phyloP scores from a whole-genome alignment of 192 early-diverging fungal genomes.

The Gigaspora rosea region DNA sequence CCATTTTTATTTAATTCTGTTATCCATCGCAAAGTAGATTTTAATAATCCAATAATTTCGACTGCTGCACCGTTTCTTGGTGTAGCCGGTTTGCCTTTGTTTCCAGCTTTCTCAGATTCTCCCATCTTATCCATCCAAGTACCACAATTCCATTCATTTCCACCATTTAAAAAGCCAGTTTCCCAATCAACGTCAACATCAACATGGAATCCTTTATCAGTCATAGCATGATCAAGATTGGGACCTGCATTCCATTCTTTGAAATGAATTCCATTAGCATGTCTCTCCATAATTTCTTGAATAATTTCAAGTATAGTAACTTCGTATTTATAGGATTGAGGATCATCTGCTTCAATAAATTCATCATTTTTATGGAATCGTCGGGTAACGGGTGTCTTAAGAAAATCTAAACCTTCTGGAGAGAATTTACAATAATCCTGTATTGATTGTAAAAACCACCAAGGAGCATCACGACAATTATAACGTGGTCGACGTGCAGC shows the following conservation, averaged over 20 bases:
- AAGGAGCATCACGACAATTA: constrained; percentile 94
- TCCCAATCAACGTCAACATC: constrained; percentile 72
- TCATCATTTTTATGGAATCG: constrained; percentile 79
- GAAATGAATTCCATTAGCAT: constrained; percentile 89
- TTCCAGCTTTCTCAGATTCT: constrained; percentile 92
- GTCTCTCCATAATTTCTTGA: constrained; percentile 88
- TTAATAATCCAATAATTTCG: constrained; percentile 90
- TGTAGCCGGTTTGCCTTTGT: constrained; percentile 86
- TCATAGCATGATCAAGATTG: constrained; percentile 89
- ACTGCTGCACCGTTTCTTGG: constrained; percentile 90
- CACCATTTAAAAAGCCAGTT: constrained; percentile 84
- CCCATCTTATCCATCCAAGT: constrained; percentile 99
- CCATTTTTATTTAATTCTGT: constrained; percentile 48
- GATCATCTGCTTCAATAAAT: constrained; percentile 70
- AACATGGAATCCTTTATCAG: constrained; percentile 86
- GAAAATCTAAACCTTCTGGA: constrained; percentile 76
- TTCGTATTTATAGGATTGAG: constrained; percentile 59
- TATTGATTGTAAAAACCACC: constrained; percentile 95
- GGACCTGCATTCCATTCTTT: constrained; percentile 94
- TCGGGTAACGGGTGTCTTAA: constrained; percentile 69
- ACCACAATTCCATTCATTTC: constrained; percentile 92
- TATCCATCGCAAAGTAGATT: constrained; percentile 86
- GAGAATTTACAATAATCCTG: constrained; percentile 78
- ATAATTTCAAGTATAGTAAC: constrained; percentile 84
- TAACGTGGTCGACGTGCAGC: constrained; percentile 81